Conservation (phyloP, 192 early-diverging fungal genomes). For the Gigaspora rosea region DNA sequence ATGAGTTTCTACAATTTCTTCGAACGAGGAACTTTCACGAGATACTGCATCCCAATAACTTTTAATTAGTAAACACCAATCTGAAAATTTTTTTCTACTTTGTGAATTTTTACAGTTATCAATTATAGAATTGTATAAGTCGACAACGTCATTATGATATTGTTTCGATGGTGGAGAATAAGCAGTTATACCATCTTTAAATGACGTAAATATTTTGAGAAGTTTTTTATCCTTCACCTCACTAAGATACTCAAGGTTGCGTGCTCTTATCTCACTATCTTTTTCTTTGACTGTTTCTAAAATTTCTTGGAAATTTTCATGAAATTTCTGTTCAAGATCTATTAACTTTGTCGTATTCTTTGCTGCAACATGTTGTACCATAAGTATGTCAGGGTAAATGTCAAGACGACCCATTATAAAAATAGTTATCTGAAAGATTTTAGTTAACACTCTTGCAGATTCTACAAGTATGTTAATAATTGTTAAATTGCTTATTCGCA, state of each 20-base stretch:
- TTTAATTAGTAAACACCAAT: constrained; percentile 18
- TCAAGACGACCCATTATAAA: background rate
- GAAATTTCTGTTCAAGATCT: constrained; percentile 6
- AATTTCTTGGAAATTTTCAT: background rate
- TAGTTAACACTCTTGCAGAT: background rate
- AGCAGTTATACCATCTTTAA: constrained; percentile 29
- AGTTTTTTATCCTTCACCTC: constrained; percentile 21
- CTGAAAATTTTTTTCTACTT: constrained; percentile 10
- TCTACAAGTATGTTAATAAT: constrained; percentile 10
- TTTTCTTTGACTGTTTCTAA: background rate
- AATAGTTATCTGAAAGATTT: background rate
- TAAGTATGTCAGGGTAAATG: background rate
- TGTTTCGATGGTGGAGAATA: constrained; percentile 27
- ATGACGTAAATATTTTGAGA: constrained; percentile 29
- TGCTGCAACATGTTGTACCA: constrained; percentile 7
- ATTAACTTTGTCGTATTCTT: background rate
- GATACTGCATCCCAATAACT: constrained; percentile 28
- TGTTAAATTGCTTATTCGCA: constrained; percentile 11
- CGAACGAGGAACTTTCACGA: constrained; percentile 8
- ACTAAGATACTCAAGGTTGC: background rate
- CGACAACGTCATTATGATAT: constrained; percentile 29
- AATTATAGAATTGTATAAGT: constrained; percentile 22
- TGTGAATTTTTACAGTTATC: constrained; percentile 19
- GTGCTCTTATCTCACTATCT: background rate
- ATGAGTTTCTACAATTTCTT: constrained; percentile 26